phyloP scores from a whole-genome alignment of 2,329 filamentous ascomycete species.

The Colletotrichum spinosum region DNA sequence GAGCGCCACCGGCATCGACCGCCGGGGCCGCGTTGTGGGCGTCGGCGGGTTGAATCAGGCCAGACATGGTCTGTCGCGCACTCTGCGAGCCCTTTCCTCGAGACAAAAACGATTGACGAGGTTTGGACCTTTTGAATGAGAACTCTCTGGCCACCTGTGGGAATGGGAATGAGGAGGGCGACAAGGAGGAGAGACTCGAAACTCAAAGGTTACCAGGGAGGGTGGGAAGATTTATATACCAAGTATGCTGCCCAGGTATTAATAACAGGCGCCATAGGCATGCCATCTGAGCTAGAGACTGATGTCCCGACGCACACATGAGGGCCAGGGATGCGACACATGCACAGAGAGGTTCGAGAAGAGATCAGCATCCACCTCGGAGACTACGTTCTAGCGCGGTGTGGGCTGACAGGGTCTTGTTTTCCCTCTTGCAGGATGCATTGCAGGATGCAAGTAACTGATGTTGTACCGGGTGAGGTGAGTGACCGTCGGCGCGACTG shows the following conservation, averaged over 20 bases:
- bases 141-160: not conserved
- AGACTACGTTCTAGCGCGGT: conserved; percentile 24
- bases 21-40: not conserved
- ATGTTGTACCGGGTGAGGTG: conserved; percentile 19
- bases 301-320: conserved; percentile 1
- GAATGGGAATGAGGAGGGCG: conserved; percentile 16
- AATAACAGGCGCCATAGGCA: not conserved
- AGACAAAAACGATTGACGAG: conserved; percentile 25
- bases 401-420: not conserved
- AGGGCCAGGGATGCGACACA: not conserved
- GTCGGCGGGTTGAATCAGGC: conserved; percentile 21
- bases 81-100: conserved; percentile 11
- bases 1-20: conserved; percentile 2
- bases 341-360: conserved; percentile 19
- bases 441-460: not conserved
- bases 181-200: conserved; percentile 1
- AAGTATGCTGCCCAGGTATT: not conserved
- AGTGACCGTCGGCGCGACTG: conserved; percentile 18
- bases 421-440: too few species aligned
- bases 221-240: conserved; percentile 28
- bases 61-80: conserved; percentile 22
- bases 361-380: conserved; percentile 31
- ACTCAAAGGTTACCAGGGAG: conserved; percentile 13
- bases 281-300: conserved; percentile 26
- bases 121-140: conserved; percentile 7